These are phyloP conservation scores for Malbranchea zuffiana DNA, from an alignment of 2,329 filamentous ascomycete genomes.

Conservation along the genomic window DNA sequence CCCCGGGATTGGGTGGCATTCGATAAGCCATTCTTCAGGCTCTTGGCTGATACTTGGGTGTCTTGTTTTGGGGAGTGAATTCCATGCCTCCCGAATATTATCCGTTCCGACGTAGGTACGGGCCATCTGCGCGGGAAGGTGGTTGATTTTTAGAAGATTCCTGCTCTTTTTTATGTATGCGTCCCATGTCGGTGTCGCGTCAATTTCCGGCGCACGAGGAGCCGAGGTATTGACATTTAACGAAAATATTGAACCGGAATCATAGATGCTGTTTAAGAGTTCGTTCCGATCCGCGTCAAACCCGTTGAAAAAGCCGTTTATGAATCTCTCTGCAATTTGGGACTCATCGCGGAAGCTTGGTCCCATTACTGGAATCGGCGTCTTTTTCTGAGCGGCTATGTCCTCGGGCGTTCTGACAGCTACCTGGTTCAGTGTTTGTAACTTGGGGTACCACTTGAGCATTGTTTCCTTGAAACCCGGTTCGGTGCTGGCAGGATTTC, in stretches of 20 bases:
- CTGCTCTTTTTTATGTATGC: slow-evolving; percentile 66
- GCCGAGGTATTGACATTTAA: slow-evolving; percentile 57
- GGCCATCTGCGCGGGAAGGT: slow-evolving; percentile 49
- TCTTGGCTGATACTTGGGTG: slow-evolving; percentile 62
- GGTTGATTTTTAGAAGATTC: slow-evolving; percentile 61
- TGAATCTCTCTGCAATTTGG: slow-evolving; percentile 63
- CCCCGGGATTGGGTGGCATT: slow-evolving; percentile 63
- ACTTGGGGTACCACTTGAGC: slow-evolving; percentile 69
- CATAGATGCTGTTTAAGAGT: slow-evolving; percentile 60
- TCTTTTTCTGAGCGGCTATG: slow-evolving; percentile 46
- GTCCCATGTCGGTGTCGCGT: slow-evolving; percentile 46
- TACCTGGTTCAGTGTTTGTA: slow-evolving; percentile 64
- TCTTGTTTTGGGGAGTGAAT: slow-evolving; percentile 56
- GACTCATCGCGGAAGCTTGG: slow-evolving; percentile 64
- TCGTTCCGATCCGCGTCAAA: slow-evolving; percentile 62
- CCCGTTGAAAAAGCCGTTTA: slow-evolving; percentile 59
- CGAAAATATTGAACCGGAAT: slow-evolving; percentile 64
- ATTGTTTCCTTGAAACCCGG: slow-evolving; percentile 58
- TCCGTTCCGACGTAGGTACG: slow-evolving; percentile 55
- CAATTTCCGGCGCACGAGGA: slow-evolving; percentile 42
- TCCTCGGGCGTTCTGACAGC: slow-evolving; percentile 64
- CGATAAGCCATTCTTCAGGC: slow-evolving; percentile 65
- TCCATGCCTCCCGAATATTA: slow-evolving; percentile 59
- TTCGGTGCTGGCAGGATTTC: slow-evolving; percentile 59
- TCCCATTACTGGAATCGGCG: slow-evolving; percentile 50